Evolutionary conservation across 148 eudicot genomes (phyloP), one percentile per base, ranked within the genome.

Genomic region (Cornus florida): DNA sequence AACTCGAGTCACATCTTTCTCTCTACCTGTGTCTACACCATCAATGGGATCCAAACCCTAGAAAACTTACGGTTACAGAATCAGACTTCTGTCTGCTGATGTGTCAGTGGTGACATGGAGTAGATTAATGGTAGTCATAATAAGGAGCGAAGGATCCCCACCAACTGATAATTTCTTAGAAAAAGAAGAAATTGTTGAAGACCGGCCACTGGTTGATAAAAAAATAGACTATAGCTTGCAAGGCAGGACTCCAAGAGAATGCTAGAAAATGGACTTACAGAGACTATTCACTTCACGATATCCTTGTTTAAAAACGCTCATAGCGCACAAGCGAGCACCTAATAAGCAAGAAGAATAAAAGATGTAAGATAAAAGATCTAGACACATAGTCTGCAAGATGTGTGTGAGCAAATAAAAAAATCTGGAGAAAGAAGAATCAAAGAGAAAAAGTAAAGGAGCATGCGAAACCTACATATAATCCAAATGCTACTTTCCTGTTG

Each of bases 341-440:
- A 70, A 70, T 20, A 70, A 70, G 24, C 73, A 38, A 11, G 73
- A 70, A 70, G 73, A 70, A 70, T 70, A 70, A 70, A n/a, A 20
- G 24, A 70, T 33, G n/a, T 35, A 0, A 38, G 48, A 6, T 20
- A 8, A 70, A 70, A 33, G 14, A n/a, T 8, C 17, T 2, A 41
- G 46, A 2, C 46, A 3, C 35, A 6, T 13, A 9, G 39, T 17
- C 22, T 69, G 23, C 4, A 69, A 69, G 71, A 32, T 70, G 50
- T 41, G 50, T n/a, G 3, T 2, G 16, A 41, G 53, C 24, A 41
- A 70, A 24, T 8, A 38, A 5, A 16, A 20, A 43, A 39, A 39
- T 20, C 35, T 1, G 43, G 35, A 17, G 31, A n/a, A n/a, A 2
- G 46, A 41, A 41, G 46, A 41, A 41, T 41, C 7, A 41, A 41